Evolutionary conservation across 345 rosid species (phyloP).

Genomic region (Raphanus raphanistrum): DNA sequence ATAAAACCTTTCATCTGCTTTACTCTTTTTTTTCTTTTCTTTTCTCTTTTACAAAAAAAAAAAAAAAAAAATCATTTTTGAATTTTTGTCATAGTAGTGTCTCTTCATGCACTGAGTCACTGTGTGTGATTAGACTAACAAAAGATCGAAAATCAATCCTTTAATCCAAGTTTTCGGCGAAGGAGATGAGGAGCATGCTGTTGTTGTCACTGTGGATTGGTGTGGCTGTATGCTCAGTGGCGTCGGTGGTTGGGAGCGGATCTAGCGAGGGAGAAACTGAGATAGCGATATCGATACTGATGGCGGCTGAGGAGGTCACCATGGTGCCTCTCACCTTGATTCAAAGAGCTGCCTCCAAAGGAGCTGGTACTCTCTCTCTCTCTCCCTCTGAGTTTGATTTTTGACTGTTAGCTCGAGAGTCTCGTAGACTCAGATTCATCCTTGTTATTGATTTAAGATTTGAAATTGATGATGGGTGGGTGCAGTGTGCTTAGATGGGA

Average conservation of each 20-base stretch:
- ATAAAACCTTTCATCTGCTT: not conserved
- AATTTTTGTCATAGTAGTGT: not conserved
- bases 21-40: not conserved
- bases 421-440: not conserved
- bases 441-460: not conserved
- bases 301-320: conserved; percentile 38
- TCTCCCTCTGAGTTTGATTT: not conserved
- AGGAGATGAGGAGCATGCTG: conserved; percentile 15
- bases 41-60: not conserved
- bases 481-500: conserved; percentile 89
- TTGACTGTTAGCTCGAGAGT: conserved; percentile 6
- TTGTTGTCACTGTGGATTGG: not conserved
- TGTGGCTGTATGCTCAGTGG: conserved; percentile 7
- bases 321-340: conserved; percentile 79
- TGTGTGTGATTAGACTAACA: not conserved
- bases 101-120: conserved; percentile 19
- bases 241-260: conserved; percentile 39
- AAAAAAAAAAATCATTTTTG: not conserved
- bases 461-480: not conserved
- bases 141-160: not conserved
- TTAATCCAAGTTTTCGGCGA: conserved; percentile 4
- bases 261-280: conserved; percentile 44
- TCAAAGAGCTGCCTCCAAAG: conserved; percentile 70
- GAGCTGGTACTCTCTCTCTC: conserved; percentile 61
- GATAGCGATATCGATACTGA: conserved; percentile 30